Percentiles rank a stretch among this genome's conserved stretches.
Conservation (phyloP, 495 filamentous ascomycete genomes). For the Cetradonia linearis region DNA sequence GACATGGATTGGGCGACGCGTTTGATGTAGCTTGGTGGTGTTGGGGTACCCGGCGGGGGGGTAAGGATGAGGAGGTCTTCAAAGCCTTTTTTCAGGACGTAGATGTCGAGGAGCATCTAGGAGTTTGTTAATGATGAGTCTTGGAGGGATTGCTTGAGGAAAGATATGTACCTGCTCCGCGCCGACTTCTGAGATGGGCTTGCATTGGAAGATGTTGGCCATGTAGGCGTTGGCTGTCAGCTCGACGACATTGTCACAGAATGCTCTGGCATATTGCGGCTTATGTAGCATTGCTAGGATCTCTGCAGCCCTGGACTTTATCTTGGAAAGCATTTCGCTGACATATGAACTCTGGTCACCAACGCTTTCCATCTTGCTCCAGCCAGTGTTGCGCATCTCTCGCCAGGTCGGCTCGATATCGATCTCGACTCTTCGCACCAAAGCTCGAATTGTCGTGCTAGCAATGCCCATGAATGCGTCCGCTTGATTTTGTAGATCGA, state of each 20-base stretch:
- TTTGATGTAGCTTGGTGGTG: conserved; percentile 65
- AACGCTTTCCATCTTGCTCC: conserved; percentile 89
- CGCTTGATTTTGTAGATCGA: conserved; percentile 84
- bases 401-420: conserved; percentile 81
- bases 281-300: conserved; percentile 74
- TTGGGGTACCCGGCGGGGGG: conserved; percentile 34
- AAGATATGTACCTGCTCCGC: conserved; percentile 69
- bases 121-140: background rate
- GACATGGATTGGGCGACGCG: conserved; percentile 76
- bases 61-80: conserved; percentile 52
- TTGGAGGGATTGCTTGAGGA: background rate
- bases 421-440: conserved; percentile 74
- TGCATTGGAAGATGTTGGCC: conserved; percentile 74
- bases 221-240: conserved; percentile 69
- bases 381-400: conserved; percentile 96
- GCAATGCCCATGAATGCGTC: conserved; percentile 95
- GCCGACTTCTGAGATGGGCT: conserved; percentile 81
- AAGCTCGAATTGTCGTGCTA: conserved; percentile 69
- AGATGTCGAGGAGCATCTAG: conserved; percentile 87
- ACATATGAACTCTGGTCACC: conserved; percentile 93
- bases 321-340: conserved; percentile 59
- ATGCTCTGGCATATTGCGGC: conserved; percentile 85
- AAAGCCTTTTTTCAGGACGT: conserved; percentile 78
- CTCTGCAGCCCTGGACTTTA: conserved; percentile 60
- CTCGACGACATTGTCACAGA: conserved; percentile 90